These are phyloP conservation scores for Biscutella laevigata DNA, from an alignment of 441 rosid genomes.

Conservation along the genomic window DNA sequence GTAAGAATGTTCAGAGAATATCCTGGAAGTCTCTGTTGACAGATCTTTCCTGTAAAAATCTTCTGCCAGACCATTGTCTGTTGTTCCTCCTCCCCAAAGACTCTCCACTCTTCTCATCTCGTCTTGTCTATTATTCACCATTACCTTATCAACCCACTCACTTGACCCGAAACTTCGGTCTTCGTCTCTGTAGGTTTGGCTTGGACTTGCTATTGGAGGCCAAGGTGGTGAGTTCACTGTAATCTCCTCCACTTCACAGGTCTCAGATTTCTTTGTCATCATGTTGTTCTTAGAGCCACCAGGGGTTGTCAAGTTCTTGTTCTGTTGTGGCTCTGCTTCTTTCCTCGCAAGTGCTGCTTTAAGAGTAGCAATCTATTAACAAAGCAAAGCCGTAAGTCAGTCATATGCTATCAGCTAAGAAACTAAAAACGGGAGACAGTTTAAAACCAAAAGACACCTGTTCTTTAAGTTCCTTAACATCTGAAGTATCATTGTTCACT, in stretches of 20 bases:
- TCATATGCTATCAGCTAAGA: constrained; percentile 1
- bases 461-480: constrained; percentile 78
- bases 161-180: constrained; percentile 61
- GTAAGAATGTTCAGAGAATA: constrained; percentile 56
- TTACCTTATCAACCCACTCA: constrained; percentile 93
- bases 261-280: constrained; percentile 51
- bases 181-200: constrained; percentile 55
- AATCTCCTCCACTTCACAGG: constrained; percentile 77
- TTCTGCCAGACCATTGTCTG: constrained; percentile 40
- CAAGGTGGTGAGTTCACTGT: constrained; percentile 88
- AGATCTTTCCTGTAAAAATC: constrained; percentile 59
- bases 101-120: constrained; percentile 38
- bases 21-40: constrained; percentile 50
- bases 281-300: constrained; percentile 44
- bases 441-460: constrained; percentile 33
- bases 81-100: constrained; percentile 51
- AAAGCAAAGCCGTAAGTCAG: background rate
- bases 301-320: constrained; percentile 37
- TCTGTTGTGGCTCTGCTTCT: constrained; percentile 47
- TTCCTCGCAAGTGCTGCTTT: constrained; percentile 75
- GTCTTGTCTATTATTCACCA: constrained; percentile 92
- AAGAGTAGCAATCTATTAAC: constrained; percentile 63
- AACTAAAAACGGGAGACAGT: background rate
- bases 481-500: constrained; percentile 61
- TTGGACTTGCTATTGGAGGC: constrained; percentile 74